Percentiles rank a stretch among this genome's conserved stretches.
Evolutionary conservation across 163 green algal species (phyloP).

Genomic region (Volvox carteri): DNA sequence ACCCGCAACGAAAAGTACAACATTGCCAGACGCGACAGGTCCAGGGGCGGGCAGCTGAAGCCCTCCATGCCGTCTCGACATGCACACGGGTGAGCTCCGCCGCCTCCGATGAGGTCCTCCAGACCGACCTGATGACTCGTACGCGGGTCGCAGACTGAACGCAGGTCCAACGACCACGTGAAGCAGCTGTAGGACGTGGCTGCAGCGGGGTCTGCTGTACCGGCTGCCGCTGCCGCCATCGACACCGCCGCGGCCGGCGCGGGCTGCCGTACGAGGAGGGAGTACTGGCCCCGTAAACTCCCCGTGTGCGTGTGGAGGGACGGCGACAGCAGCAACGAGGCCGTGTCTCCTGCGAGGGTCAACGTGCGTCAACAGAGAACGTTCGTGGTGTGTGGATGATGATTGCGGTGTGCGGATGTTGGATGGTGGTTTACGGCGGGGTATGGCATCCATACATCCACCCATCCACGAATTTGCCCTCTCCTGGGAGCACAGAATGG

Average conservation of each 20-base stretch:
- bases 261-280: neutral
- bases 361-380: too few relatives aligned
- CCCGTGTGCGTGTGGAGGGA: neutral
- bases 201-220: neutral
- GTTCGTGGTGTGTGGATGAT: too few relatives aligned
- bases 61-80: neutral
- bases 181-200: slow-evolving; percentile 25
- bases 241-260: neutral
- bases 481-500: too few relatives aligned
- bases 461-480: too few relatives aligned
- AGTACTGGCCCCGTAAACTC: slow-evolving; percentile 12
- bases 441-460: too few relatives aligned
- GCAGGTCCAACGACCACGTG: slow-evolving; percentile 22
- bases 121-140: neutral
- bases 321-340: slow-evolving; percentile 8
- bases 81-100: neutral
- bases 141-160: slow-evolving; percentile 14
- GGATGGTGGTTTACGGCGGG: too few relatives aligned
- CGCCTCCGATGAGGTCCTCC: neutral
- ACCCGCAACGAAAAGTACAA: slow-evolving; percentile 33
- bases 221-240: neutral
- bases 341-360: neutral
- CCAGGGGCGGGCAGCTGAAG: neutral
- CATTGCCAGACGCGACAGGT: slow-evolving; percentile 1
- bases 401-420: too few relatives aligned